Base-by-base conservation (phyloP, 495 filamentous ascomycete genomes). In the Penicillium ochrochloron region DNA sequence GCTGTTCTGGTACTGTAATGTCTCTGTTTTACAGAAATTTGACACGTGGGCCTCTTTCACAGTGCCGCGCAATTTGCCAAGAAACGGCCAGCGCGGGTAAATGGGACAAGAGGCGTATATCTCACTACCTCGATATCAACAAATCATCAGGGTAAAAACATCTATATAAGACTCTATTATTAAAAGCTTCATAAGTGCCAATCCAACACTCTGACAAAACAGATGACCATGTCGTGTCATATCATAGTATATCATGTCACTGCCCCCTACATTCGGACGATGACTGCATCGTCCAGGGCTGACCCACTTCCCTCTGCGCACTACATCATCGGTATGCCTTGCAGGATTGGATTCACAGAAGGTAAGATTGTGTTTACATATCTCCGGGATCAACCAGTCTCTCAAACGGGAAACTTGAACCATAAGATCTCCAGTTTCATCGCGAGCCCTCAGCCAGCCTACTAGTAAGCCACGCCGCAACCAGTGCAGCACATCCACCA, bases 401-500 rank as follows among this genome's bases (percentile, higher is more conserved):
- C 3, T 8, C 15, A 19, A 10, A n/a, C 21, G 35, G 11, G 2
- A 37, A 12, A 10, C 10, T 37, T 37, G 35, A 37, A 10, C 35
- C 10, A 19, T 19, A 12, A n/a, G 17, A 2, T 27, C 19, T 14
- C 44, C 19, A 60, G 3, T 31, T 42, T 64, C 57, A 65, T 23
- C 39, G 59, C 31, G 67, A 60, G 60, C 76, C 79, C 62, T 84
- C 81, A 5, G 73, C 67, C 53, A 85, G 65, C 57, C 77, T 67
- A 57, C 68, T 80, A 0, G 82, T 86, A 64, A 92, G 79, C 55
- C 82, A 92, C n/a, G 90, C 91, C 29, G 93, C 92, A 29, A 90
- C 75, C 35, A 96, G 71, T 6, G 92, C 92, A 57, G 89, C 88
- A 57, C 90, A 78, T 3, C 93, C 93, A 11, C 92, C 93, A 64